Evolutionary conservation across 305 asterid genomes (phyloP).

Genomic region (Withania somnifera): DNA sequence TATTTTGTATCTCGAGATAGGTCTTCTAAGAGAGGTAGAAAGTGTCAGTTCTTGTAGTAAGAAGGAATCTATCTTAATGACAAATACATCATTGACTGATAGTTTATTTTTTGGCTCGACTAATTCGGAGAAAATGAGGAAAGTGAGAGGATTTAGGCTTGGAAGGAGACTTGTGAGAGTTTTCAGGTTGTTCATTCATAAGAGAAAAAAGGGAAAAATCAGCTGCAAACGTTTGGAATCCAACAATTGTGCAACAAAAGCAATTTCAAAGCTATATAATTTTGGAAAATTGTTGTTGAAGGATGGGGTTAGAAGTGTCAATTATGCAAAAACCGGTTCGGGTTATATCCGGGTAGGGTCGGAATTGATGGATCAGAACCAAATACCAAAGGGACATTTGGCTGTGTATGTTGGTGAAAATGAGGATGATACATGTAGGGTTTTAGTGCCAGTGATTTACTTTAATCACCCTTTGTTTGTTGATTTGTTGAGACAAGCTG

Average conservation of each 20-base stretch:
- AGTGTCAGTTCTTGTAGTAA: too few relatives aligned
- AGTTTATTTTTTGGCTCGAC: background rate
- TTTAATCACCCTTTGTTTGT: conserved; percentile 56
- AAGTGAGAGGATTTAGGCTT: conserved; percentile 29
- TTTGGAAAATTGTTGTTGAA: conserved; percentile 25
- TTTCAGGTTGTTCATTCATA: conserved; percentile 21
- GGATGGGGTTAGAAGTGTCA: background rate
- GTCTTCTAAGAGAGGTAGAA: too few relatives aligned
- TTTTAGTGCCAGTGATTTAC: conserved; percentile 50
- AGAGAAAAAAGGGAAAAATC: conserved; percentile 10
- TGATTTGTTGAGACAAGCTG: conserved; percentile 41
- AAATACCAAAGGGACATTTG: conserved; percentile 41
- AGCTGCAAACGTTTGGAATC: background rate
- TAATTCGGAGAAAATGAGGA: conserved; percentile 10
- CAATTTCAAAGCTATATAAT: conserved; percentile 24
- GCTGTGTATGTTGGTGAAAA: conserved; percentile 60
- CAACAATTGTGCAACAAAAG: background rate
- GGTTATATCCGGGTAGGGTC: conserved; percentile 20
- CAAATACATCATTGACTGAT: background rate
- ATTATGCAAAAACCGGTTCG: background rate
- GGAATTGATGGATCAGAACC: conserved; percentile 7
- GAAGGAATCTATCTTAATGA: background rate
- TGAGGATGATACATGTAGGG: conserved; percentile 33
- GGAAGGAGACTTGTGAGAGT: conserved; percentile 24
- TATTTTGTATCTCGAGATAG: too few relatives aligned